These are phyloP conservation scores for Bryoerythrophyllum caledonicum DNA, from an alignment of 225 moss, liverwort and hornwort species.

Conservation along the genomic window DNA sequence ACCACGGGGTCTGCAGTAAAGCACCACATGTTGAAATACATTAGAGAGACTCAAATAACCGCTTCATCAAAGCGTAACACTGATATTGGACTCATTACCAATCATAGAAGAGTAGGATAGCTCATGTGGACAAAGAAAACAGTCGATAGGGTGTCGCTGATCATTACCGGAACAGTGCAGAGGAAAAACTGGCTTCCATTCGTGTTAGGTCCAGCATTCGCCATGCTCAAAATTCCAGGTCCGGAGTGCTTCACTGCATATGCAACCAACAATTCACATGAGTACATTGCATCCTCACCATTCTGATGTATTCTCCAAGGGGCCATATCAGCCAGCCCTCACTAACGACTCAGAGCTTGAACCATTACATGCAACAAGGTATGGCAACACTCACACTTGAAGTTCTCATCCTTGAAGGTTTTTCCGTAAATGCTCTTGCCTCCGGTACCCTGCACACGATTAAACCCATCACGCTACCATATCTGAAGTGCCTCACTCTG, in stretches of 20 bases:
- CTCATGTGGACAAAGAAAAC: background rate
- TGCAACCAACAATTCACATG: slow-evolving; percentile 25
- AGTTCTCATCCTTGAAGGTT: slow-evolving; percentile 88
- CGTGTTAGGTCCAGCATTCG: slow-evolving; percentile 89
- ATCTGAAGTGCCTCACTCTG: background rate
- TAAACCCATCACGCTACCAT: background rate
- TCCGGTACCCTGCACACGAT: slow-evolving; percentile 73
- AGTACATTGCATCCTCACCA: background rate
- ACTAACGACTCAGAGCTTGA: slow-evolving; percentile 5
- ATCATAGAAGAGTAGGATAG: background rate
- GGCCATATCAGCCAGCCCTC: background rate
- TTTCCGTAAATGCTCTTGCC: slow-evolving; percentile 90
- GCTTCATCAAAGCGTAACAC: background rate
- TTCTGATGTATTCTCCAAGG: slow-evolving; percentile 4
- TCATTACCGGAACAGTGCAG: slow-evolving; percentile 76
- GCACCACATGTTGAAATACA: slow-evolving; percentile 6
- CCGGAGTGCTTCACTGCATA: slow-evolving; percentile 71
- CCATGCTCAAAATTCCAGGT: slow-evolving; percentile 92
- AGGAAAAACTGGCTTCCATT: slow-evolving; percentile 98
- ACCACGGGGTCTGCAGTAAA: slow-evolving; percentile 75
- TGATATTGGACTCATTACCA: background rate
- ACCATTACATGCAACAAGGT: background rate
- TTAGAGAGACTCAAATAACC: background rate
- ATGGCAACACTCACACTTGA: slow-evolving; percentile 56
- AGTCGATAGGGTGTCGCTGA: background rate